These are phyloP conservation scores for Tinospora cordifolia DNA, from an alignment of 164 flowering plant species.

Conservation along the genomic window DNA sequence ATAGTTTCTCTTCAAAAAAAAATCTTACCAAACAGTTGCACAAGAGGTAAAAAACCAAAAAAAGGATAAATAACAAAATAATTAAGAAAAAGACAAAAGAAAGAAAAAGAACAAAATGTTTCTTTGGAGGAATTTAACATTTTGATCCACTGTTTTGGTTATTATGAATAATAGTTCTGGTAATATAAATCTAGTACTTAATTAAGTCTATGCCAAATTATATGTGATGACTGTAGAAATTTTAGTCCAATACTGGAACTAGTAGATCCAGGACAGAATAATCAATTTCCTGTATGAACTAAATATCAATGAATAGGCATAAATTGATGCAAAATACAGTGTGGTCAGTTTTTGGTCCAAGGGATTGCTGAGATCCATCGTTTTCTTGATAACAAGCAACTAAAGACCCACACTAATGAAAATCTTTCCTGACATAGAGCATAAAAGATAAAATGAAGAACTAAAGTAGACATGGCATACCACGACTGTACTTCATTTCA, in stretches of 20 bases:
- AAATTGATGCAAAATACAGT: background rate
- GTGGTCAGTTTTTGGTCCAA: too few species aligned
- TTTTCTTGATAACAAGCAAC: too few species aligned
- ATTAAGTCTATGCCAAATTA: too few species aligned
- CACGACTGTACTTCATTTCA: slow-evolving; percentile 83
- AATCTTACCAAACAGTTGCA: background rate
- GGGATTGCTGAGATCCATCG: too few species aligned
- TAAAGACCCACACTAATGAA: too few species aligned
- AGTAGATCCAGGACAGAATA: background rate
- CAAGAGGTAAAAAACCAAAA: background rate
- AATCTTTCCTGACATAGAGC: background rate
- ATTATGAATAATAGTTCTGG: background rate
- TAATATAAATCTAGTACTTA: background rate
- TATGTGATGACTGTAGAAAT: too few species aligned
- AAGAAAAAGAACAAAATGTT: background rate
- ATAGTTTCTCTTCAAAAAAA: too few species aligned
- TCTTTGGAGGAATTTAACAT: background rate
- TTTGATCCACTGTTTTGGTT: background rate
- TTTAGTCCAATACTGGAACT: background rate
- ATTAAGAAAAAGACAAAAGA: too few species aligned
- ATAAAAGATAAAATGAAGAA: background rate
- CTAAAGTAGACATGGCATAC: slow-evolving; percentile 31
- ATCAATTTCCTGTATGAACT: background rate
- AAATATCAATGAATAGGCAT: background rate
- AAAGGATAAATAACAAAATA: too few species aligned